These are phyloP conservation scores for Nothophaeocryptopus gaeumannii DNA, from an alignment of 2,329 filamentous ascomycete species.

Conservation along the genomic window DNA sequence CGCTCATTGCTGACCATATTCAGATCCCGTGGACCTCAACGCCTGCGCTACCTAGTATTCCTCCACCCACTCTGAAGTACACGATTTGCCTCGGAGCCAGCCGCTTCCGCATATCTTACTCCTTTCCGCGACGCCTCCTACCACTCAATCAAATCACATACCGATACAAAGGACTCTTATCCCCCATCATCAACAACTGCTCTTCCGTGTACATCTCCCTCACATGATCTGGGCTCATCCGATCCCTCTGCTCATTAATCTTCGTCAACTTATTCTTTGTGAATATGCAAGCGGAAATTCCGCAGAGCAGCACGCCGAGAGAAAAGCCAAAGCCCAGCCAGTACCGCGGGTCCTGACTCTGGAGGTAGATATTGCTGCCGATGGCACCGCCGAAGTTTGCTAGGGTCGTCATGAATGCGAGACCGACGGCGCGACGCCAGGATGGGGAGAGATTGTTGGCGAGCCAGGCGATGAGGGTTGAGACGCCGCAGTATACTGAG, in stretches of 20 bases:
- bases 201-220: conserved; percentile 37
- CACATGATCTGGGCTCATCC: conserved; percentile 34
- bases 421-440: conserved; percentile 28
- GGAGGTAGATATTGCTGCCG: conserved; percentile 20
- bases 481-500: conserved; percentile 16
- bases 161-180: conserved; percentile 40
- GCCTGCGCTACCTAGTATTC: too few species aligned
- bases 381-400: conserved; percentile 24
- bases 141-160: conserved; percentile 32
- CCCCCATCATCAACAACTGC: conserved; percentile 39
- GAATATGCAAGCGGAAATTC: conserved; percentile 26
- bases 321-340: conserved; percentile 20
- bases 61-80: too few species aligned
- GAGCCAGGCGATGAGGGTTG: conserved; percentile 47
- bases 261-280: conserved; percentile 1
- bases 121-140: too few species aligned
- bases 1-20: too few species aligned
- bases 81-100: too few species aligned
- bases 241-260: conserved; percentile 34
- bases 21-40: too few species aligned
- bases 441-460: conserved; percentile 53
- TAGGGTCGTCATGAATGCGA: conserved; percentile 12
- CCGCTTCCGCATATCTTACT: too few species aligned
- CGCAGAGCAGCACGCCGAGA: conserved; percentile 22
- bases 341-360: conserved; percentile 16